Evolutionary conservation across 345 rosid genomes (phyloP), one percentile per base, ranked within the genome.

Genomic region (Eucalyptus cloeziana): DNA sequence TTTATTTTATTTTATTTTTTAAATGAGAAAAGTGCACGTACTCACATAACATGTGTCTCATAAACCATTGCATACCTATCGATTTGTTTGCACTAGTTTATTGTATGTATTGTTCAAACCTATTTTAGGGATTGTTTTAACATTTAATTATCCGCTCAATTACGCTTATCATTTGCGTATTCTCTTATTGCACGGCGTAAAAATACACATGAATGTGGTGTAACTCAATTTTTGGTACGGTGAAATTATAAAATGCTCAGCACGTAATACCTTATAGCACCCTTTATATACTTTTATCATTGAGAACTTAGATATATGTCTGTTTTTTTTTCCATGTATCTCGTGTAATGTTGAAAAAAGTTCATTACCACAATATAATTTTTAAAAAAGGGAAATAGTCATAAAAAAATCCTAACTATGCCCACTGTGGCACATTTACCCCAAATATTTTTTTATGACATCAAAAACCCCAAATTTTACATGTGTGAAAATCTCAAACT

Each of bases 261-360:
- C 15, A 0, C 0, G 31, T 62, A 62, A 31, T 7, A 62, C 16
- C 76, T 64, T n/a, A 0, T 0, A 14, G 7, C 33, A n/a, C 37
- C 17, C 21, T 67, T n/a, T n/a, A 67, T n/a, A 33, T 64, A 14
- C 76, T n/a, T 62, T n/a, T n/a, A 64, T 64, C 76, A 14, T n/a
- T n/a, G 40, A 64, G 37, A n/a, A 64, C 37, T 30, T 64, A 6
- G 16, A 64, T 15, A 8, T n/a, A n/a, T 14, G 71, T 14, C 19
- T 64, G 4, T 12, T 12, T 3, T 60, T 12, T 60, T 12, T 30
- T 14, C 15, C 5, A 51, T 51, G 21, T 7, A 51, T 64, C 5
- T 64, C 21, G 14, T 64, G 31, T 64, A 64, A n/a, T 14, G 40
- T 64, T 64, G 40, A 17, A 67, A 67, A 4, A n/a, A 15, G 3